Base-by-base conservation (phyloP, 306 rosid genomes). In the Cucumis cinereus region DNA sequence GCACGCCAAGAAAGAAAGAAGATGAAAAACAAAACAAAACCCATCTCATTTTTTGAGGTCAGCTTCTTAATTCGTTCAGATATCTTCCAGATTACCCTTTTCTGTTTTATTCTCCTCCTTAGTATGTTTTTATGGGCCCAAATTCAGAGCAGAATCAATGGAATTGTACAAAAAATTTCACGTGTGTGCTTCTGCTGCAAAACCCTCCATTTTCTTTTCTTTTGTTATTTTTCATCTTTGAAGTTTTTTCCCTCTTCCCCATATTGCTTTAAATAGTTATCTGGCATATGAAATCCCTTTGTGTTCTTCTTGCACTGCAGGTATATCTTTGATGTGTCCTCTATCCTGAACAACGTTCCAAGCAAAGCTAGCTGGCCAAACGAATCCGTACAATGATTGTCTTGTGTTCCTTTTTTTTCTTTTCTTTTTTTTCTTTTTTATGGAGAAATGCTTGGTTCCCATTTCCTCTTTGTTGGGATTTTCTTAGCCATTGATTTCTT, bases 291-390 rank as follows among this genome's bases (percentile, higher is more conserved):
- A 79, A 79, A 84, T 77, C 76, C 73, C 78, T 71, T 54, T 62
- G 57, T 33, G 74, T 82, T 73, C 33, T 63, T 77, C 81, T 81
- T 70, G 76, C 79, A 63, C 71, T 73, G 77, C 84, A 75, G 75
- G 47, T 79, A 80, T 50, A 82, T 79, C 47, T 69, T 60, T 50
- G 41, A 75, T 63, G 77, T 84, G 89, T 83, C 80, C 88, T 74
- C 23, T 81, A 90, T 90, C 89, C 89, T 87, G 67, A 81, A 83
- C 86, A 84, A 89, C 85, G 59, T 85, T 81, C 89, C 92, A 89
- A 83, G 82, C 83, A 45, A 66, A 86, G 61, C 82, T 77, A 81
- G 85, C 87, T 79, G 87, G 87, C 87, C 73, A 78, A 41, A 55
- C 73, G 68, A 50, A 61, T 74, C 88, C 87, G 87, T 86, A 77